A percentile compares a stretch with the other conserved stretches of the same genome.
Conservation (phyloP, 2,329 filamentous ascomycete species). For the Balansia obtecta region DNA sequence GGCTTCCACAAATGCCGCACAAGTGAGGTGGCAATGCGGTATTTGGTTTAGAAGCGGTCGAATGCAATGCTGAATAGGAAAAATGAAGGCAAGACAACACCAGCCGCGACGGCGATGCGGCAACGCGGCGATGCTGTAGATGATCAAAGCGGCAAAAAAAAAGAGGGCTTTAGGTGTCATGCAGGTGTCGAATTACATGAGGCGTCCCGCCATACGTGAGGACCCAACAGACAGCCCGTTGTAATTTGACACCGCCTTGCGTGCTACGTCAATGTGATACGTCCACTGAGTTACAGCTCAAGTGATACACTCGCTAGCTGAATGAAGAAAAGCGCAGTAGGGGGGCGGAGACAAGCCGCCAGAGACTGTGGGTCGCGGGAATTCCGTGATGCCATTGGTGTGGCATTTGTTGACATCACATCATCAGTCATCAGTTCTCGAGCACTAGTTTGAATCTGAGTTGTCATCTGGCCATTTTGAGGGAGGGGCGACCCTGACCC, state of each 20-base stretch:
- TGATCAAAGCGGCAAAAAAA: not conserved
- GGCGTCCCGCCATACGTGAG: no score
- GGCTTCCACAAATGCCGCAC: not conserved
- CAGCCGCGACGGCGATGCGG: not conserved
- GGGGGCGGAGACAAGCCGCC: not conserved
- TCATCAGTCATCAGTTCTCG: not conserved
- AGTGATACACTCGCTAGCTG: not conserved
- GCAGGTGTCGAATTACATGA: no score
- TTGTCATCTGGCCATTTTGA: not conserved
- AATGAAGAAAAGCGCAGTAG: not conserved
- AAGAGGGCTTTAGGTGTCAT: not conserved
- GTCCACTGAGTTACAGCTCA: not conserved
- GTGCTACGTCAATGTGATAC: not conserved
- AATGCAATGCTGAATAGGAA: not conserved
- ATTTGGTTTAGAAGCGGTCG: not conserved
- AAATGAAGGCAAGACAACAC: not conserved
- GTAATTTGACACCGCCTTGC: not conserved
- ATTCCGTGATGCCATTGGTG: no score
- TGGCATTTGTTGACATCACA: not conserved
- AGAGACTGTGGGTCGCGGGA: no score
- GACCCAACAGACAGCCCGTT: no score
- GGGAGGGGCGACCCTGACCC: not conserved
- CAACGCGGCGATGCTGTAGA: not conserved
- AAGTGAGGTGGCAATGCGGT: not conserved
- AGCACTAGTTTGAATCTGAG: not conserved